A percentile compares a stretch with the other conserved stretches of the same genome.
These are phyloP conservation scores for Phlebiopsis gigantea DNA, from an alignment of 768 basidiomycete genomes.

Conservation along the genomic window DNA sequence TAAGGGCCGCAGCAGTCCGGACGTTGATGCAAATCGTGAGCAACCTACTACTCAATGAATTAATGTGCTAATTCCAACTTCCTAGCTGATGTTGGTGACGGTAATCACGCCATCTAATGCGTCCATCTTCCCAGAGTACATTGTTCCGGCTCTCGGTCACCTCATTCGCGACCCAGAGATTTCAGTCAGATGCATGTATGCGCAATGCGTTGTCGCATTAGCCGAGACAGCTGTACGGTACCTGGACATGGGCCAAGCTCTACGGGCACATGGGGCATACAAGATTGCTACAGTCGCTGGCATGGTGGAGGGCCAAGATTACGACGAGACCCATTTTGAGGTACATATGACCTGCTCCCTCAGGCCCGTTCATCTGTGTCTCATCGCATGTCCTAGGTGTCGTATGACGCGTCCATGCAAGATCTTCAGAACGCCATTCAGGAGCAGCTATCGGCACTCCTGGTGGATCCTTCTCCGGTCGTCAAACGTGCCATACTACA, in stretches of 20 bases:
- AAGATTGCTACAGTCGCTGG: slow-evolving; percentile 38
- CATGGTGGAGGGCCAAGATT: slow-evolving; percentile 51
- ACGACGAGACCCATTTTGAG: slow-evolving; percentile 79
- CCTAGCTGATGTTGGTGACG: slow-evolving; percentile 53
- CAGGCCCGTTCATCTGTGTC: background rate
- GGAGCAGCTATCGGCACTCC: slow-evolving; percentile 79
- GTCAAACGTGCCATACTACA: slow-evolving; percentile 90
- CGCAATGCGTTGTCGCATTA: slow-evolving; percentile 78
- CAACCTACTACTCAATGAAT: slow-evolving; percentile 14
- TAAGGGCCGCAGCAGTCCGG: slow-evolving; percentile 74
- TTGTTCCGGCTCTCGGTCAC: slow-evolving; percentile 84
- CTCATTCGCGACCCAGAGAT: slow-evolving; percentile 82
- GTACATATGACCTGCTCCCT: slow-evolving; percentile 33
- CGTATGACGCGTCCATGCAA: slow-evolving; percentile 81
- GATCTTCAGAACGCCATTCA: slow-evolving; percentile 84
- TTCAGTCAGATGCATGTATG: slow-evolving; percentile 74
- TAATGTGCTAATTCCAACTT: background rate
- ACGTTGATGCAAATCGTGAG: slow-evolving; percentile 81
- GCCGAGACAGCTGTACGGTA: slow-evolving; percentile 85
- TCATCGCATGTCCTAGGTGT: slow-evolving; percentile 48
- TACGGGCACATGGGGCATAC: slow-evolving; percentile 78
- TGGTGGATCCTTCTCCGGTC: slow-evolving; percentile 83
- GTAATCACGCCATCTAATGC: slow-evolving; percentile 61
- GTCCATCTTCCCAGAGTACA: slow-evolving; percentile 90
- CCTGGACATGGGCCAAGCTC: slow-evolving; percentile 89